These are phyloP conservation scores for Aspergillus sp. DNA, from an alignment of 2,329 filamentous ascomycete species.

Conservation along the genomic window DNA sequence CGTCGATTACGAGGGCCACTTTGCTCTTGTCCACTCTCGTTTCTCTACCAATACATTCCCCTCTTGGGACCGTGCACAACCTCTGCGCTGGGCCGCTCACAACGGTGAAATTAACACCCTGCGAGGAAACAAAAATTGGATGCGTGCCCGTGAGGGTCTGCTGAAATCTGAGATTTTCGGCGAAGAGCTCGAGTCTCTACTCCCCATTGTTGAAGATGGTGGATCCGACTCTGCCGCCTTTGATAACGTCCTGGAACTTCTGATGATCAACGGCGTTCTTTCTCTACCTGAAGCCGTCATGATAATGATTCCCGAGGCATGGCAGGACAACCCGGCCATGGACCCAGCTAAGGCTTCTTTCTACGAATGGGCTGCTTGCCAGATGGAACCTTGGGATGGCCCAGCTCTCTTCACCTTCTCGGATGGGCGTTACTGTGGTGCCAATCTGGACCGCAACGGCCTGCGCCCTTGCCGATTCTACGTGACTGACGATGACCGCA, in stretches of 20 bases:
- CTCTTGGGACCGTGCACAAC: conserved; percentile 96
- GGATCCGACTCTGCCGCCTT: conserved; percentile 97
- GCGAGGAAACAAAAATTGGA: conserved; percentile 99
- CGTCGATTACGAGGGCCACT: conserved; percentile 95
- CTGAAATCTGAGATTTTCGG: conserved; percentile 92
- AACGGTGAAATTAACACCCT: conserved; percentile 99
- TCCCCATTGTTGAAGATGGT: conserved; percentile 93
- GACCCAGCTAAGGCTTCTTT: conserved; percentile 94
- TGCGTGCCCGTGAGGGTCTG: conserved; percentile 93
- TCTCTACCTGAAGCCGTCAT: conserved; percentile 95
- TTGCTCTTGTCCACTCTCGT: conserved; percentile 92
- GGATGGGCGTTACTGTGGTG: conserved; percentile 93
- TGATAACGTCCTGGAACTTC: conserved; percentile 90
- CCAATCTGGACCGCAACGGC: conserved; percentile 94
- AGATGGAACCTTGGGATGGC: conserved; percentile 99
- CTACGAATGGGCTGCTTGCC: conserved; percentile 97
- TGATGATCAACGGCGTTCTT: conserved; percentile 93
- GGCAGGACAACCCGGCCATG: conserved; percentile 91
- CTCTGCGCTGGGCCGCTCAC: conserved; percentile 93
- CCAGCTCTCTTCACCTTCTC: conserved; percentile 96
- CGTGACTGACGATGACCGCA: conserved; percentile 92
- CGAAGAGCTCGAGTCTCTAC: conserved; percentile 84
- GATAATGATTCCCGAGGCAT: conserved; percentile 97
- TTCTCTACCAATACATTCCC: conserved; percentile 99
- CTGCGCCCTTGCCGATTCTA: conserved; percentile 96